Evolutionary conservation across 1,284 basidiomycete genomes (phyloP), one percentile per base, ranked within the genome.

Genomic region (Pseudozyma sp.): DNA sequence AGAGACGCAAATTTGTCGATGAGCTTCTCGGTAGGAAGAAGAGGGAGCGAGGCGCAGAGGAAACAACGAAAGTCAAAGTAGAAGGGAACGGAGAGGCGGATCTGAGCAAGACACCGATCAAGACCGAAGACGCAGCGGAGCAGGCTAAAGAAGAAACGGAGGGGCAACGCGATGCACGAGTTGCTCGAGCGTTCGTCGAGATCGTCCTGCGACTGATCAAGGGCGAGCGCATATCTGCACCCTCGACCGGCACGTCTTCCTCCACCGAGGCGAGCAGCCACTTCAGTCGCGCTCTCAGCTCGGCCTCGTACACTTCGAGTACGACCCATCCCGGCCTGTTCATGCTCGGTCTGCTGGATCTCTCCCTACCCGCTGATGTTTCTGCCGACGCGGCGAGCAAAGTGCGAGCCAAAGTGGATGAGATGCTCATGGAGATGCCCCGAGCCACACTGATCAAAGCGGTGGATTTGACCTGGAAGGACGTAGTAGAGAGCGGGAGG

Each of bases 11-110:
- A 29, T 99, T 97, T 87, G 87, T 95, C 68, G 89, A 91, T 79
- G 94, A 97, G 85, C 93, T 98, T 75, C 87, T 98, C 1, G 87
- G 97, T 17, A 91, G 94, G 33, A 89, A 95, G 85, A 86, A 51
- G 88, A 90, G 90, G 42, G 85, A 81, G 8, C 90, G 92, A 77
- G 90, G 91, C 8, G 91, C 94, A 82, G 90, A 90, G 71, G 89
- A 90, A 72, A 94, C 17, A 10, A 17, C 8, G 43, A 44, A 44
- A 6, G 14, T 44, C 19, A 24, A 44, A 44, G 39, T 91, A 91
- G 53, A 48, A 17, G 31, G 51, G 45, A 33, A 17, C n/a, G 42
- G 33, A 45, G 43, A 14, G 8, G 52, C 34, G 19, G 19, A 19
- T 7, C 14, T 11, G 5, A 30, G 30, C 30, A 33, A 35, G 7